Conservation (phyloP, 2,329 filamentous ascomycete species). For the Dendrostoma leiphaemia region DNA sequence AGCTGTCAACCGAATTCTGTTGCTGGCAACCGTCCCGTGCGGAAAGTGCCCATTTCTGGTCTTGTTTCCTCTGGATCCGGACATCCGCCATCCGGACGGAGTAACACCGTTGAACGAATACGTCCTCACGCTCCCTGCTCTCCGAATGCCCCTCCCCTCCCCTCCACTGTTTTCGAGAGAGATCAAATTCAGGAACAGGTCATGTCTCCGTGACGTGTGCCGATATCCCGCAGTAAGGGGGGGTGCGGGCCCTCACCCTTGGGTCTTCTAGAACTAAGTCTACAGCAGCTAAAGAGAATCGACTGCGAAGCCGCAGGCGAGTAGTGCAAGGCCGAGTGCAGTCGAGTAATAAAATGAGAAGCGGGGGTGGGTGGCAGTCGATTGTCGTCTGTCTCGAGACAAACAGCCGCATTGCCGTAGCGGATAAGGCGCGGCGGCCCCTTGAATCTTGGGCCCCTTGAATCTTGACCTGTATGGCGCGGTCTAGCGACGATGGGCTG, state of each 20-base stretch:
- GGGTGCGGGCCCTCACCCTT: too few relatives aligned
- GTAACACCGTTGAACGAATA: background rate
- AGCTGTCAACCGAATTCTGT: background rate
- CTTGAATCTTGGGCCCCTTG: background rate
- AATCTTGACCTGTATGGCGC: background rate
- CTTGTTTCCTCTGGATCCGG: background rate
- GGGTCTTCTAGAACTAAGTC: too few relatives aligned
- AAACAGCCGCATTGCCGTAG: slow-evolving; percentile 5
- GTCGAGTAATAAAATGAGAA: background rate
- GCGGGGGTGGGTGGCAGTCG: slow-evolving; percentile 7
- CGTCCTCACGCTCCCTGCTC: background rate
- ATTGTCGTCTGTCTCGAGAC: slow-evolving; percentile 14
- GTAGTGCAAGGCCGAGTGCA: background rate
- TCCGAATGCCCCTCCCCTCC: background rate
- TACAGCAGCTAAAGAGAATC: too few relatives aligned
- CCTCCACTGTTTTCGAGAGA: background rate
- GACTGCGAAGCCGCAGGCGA: too few relatives aligned
- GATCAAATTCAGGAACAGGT: slow-evolving; percentile 3
- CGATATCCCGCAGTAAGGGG: too few relatives aligned
- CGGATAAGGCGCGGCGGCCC: background rate
- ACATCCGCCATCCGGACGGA: background rate
- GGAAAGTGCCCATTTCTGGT: background rate
- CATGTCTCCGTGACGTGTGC: background rate
- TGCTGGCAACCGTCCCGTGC: background rate
- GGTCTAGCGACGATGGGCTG: too few relatives aligned